Evolutionary conservation across 2,329 filamentous ascomycete genomes (phyloP).

Genomic region (Scedosporium boydii): DNA sequence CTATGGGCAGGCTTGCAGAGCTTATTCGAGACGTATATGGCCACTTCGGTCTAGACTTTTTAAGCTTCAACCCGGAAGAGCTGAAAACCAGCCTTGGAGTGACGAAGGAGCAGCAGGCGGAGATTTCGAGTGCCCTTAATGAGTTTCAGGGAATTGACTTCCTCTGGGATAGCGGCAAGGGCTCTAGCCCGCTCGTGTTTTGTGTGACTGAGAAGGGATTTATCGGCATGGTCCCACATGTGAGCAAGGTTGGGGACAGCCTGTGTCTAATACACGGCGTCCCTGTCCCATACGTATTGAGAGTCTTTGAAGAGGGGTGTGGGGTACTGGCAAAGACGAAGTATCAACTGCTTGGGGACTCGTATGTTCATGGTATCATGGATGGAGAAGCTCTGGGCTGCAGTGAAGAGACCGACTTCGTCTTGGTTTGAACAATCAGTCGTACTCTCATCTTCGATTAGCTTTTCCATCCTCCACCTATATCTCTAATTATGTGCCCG

Average conservation of each 20-base stretch:
- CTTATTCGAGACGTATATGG: neutral
- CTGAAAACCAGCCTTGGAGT: neutral
- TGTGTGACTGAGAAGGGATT: neutral
- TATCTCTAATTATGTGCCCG: no score
- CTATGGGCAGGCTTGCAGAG: neutral
- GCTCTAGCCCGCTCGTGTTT: neutral
- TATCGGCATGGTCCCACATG: neutral
- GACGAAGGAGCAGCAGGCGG: neutral
- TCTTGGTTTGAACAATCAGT: no score
- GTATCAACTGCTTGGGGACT: neutral
- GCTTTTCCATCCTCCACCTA: no score
- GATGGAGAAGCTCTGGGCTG: neutral
- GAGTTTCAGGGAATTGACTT: neutral
- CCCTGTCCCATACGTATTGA: slow-evolving; percentile 1
- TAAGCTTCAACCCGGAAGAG: neutral
- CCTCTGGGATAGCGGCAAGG: neutral
- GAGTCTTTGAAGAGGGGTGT: neutral
- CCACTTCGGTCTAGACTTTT: neutral
- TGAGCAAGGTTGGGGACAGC: neutral
- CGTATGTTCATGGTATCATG: slow-evolving; percentile 6
- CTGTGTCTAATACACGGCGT: slow-evolving; percentile 2
- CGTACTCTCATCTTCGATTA: no score
- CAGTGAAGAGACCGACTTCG: no score
- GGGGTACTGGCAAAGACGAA: neutral
- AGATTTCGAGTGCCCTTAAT: no score